phyloP scores from a whole-genome alignment of 371 early-diverging fungal species.

The Actinomucor elegans region DNA sequence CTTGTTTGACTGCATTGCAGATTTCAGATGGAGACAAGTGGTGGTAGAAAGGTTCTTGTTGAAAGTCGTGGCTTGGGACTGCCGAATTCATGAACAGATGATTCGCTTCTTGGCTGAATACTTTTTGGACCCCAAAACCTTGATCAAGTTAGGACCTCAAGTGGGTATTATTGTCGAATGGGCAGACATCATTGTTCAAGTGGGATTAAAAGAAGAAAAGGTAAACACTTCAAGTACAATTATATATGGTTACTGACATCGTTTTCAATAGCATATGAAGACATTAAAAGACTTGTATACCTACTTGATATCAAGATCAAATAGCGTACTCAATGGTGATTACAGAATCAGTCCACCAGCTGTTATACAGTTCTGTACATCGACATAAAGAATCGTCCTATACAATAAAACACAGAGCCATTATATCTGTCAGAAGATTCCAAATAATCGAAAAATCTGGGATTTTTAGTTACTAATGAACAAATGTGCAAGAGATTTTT shows the following conservation, averaged over 20 bases:
- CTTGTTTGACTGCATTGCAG: conserved; percentile 39
- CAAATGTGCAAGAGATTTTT: too few species aligned
- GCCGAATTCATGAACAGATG: conserved; percentile 42
- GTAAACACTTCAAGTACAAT: conserved; percentile 8
- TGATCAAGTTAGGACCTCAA: conserved; percentile 28
- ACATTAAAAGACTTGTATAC: conserved; percentile 24
- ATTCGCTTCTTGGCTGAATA: conserved; percentile 41
- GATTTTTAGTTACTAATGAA: too few species aligned
- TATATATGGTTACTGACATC: neutral
- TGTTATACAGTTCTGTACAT: conserved; percentile 10
- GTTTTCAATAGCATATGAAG: conserved; percentile 13
- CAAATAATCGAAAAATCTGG: too few species aligned
- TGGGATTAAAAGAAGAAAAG: conserved; percentile 33
- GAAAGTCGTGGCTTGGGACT: conserved; percentile 41
- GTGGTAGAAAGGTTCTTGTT: conserved; percentile 51
- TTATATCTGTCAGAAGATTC: too few species aligned
- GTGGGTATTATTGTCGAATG: conserved; percentile 36
- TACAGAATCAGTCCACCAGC: conserved; percentile 33
- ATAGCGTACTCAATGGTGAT: conserved; percentile 30
- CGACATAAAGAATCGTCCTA: too few species aligned
- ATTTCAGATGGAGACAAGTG: conserved; percentile 37
- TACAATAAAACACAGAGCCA: too few species aligned
- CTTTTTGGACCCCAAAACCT: conserved; percentile 27
- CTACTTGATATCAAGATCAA: conserved; percentile 27
- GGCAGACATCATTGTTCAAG: conserved; percentile 22